Evolutionary conservation across 306 rosid species (phyloP), one percentile per base, ranked within the genome.

Genomic region (Cucurbita argyrosperma): DNA sequence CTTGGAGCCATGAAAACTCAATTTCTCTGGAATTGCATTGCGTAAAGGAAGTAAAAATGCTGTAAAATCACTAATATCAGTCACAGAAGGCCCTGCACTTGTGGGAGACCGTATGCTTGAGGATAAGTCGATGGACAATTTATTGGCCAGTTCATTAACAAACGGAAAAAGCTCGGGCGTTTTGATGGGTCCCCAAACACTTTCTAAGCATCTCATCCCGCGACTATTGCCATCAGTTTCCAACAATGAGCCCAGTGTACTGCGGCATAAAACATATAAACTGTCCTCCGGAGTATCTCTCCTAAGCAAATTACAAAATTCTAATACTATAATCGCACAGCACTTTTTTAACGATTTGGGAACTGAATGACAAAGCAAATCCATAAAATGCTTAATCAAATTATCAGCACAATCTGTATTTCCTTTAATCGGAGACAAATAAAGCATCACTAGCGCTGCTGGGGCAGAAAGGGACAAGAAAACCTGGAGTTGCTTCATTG

Each of bases 301-400:
- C 71, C 87, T 85, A 66, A 92, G 89, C 80, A 84, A 75, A 54
- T 77, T 86, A 78, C 96, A 90, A 46, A 92, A 83, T 84, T 90
- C 88, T 59, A 90, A 78, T n/a, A 80, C 81, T 50, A 81, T 77
- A 1, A 74, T 79, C 18, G 81, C 82, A 13, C 89, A 85, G 72
- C 60, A 74, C 79, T 50, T 42, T 64, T 81, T 82, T 53, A 74
- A 76, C 6, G 65, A 38, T 75, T 82, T 80, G 3, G 89, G 68
- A 52, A 74, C 56, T 5, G 63, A 16, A 18, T 67, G 37, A 26
- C 76, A 52, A 47, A 83, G 74, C 2, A 77, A 68, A 72, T n/a
- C 66, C 71, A 88, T 18, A 54, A 92, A 87, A 79, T 77, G 75
- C 82, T 60, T 85, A 39, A 92, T 63, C n/a, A 63, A 65, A 38